Base-by-base conservation (phyloP, 1,284 basidiomycete species). In the Moesziomyces globuligerus region DNA sequence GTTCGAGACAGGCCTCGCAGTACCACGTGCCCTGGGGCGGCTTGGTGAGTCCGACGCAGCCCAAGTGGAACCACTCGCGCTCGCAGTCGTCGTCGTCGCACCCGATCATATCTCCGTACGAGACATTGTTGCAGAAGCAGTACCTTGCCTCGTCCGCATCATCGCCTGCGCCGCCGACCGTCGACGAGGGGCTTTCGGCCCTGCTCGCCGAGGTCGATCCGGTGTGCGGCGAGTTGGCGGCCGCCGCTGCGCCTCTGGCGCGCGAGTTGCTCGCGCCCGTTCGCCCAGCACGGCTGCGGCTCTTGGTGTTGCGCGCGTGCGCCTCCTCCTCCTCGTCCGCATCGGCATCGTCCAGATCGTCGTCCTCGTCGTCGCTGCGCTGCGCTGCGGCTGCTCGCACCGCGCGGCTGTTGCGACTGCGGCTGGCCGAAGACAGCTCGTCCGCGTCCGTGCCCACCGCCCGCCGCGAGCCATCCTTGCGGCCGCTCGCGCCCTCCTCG, bases 91-190 rank as follows among this genome's bases (percentile, higher is more conserved):
- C 85, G 74, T 90, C 91, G 83, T 98, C 95, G 82, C 95, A 98
- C 3, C 89, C 95, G 76, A 98, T 94, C 95, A 98, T 98, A 84
- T 95, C 91, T 26, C 94, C 94, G 78, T 90, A 94, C 79, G 91
- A 93, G 54, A 90, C 87, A 23, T 90, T 87, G 67, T 92, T 87
- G 83, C 94, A 98, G 84, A 90, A 88, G 83, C 94, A 98, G 83
- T 98, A 98, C 20, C 87, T 86, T 72, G 86, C 88, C 56, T 87
- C 87, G 70, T 91, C 78, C 1, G 65, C 71, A 40, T 78, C 77
- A 32, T 79, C 74, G 41, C 62, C 62, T 24, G 48, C 59, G 15
- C 45, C 72, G 13, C 60, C 66, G 7, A 48, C 41, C 20, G 48
- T 64, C 18, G 53, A 54, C 1, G 48, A 34, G 8, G 57, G 65